Percentiles rank a stretch among this genome's conserved stretches.
phyloP scores from a whole-genome alignment of 208 protist genomes.

The Angomonas deanei region DNA sequence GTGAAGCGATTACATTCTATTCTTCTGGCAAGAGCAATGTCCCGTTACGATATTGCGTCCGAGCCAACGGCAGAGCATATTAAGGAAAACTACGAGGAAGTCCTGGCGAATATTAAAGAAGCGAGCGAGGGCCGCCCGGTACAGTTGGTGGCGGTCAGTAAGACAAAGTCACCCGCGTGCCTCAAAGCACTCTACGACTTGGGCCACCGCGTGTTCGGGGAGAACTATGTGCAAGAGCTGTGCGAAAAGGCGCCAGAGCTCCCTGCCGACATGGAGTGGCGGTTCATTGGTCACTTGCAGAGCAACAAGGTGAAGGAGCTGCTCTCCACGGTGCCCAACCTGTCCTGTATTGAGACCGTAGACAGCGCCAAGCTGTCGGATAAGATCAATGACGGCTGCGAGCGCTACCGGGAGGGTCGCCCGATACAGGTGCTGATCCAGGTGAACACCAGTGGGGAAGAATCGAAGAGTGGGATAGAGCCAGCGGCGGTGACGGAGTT shows the following conservation, averaged over 20 bases:
- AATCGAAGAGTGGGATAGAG: constrained; percentile 87
- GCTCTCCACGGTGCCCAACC: constrained; percentile 39
- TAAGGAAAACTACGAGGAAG: constrained; percentile 43
- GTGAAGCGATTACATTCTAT: constrained; percentile 1
- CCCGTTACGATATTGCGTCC: constrained; percentile 52
- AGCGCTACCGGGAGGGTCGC: constrained; percentile 35
- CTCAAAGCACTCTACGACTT: constrained; percentile 52
- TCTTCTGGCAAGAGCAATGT: constrained; percentile 13
- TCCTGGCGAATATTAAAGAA: constrained; percentile 26
- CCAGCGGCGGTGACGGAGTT: constrained; percentile 66
- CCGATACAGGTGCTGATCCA: constrained; percentile 90
- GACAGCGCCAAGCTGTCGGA: constrained; percentile 88
- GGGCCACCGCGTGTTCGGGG: constrained; percentile 88
- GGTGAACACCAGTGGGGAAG: constrained; percentile 94
- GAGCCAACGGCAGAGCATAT: constrained; percentile 51
- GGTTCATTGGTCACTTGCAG: constrained; percentile 97
- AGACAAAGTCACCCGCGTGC: constrained; percentile 76
- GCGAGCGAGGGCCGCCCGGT: constrained; percentile 31
- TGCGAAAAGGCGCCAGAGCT: constrained; percentile 77
- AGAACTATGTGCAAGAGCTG: constrained; percentile 97
- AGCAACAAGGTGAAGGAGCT: constrained; percentile 95
- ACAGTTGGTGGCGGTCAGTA: constrained; percentile 64
- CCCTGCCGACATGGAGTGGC: constrained; percentile 92
- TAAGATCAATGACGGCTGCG: constrained; percentile 79
- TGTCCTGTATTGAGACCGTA: constrained; percentile 90